Percentiles rank a stretch among this genome's conserved stretches.
Conservation (phyloP, 495 filamentous ascomycete species). For the Penicillium subrubescens region DNA sequence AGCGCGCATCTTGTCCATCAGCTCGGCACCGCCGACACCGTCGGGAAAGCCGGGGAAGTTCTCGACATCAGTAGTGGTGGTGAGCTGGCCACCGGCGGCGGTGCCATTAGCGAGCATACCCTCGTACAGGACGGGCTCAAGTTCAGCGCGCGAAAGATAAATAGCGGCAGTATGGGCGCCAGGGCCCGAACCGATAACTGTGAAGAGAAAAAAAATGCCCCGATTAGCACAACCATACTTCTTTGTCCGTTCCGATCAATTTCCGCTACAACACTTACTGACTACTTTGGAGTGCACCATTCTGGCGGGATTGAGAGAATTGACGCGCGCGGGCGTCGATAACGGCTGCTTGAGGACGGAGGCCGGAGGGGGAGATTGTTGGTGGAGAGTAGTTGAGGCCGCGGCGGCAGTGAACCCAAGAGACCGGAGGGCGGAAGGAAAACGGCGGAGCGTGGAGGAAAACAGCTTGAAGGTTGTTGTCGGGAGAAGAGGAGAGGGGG, state of each 20-base stretch:
- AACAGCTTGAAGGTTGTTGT: slow-evolving; percentile 71
- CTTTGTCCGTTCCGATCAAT: background rate
- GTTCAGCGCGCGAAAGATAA: slow-evolving; percentile 91
- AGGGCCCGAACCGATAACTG: slow-evolving; percentile 87
- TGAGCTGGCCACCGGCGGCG: slow-evolving; percentile 93
- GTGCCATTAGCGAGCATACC: slow-evolving; percentile 97
- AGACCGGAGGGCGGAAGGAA: slow-evolving; percentile 62
- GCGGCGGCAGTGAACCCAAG: slow-evolving; percentile 62
- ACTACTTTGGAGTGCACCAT: slow-evolving; percentile 84
- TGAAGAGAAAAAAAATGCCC: slow-evolving; percentile 9
- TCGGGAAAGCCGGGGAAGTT: slow-evolving; percentile 95
- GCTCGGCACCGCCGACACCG: slow-evolving; percentile 77
- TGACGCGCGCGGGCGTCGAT: slow-evolving; percentile 48
- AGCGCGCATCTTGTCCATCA: slow-evolving; percentile 95
- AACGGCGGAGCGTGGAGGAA: slow-evolving; percentile 72
- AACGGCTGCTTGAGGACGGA: slow-evolving; percentile 38
- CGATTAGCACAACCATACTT: slow-evolving; percentile 11
- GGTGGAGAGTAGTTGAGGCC: slow-evolving; percentile 63
- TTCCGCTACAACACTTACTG: slow-evolving; percentile 50
- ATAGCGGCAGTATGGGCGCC: slow-evolving; percentile 96
- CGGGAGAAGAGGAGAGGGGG: slow-evolving; percentile 1
- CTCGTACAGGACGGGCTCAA: slow-evolving; percentile 89
- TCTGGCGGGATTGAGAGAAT: slow-evolving; percentile 42
- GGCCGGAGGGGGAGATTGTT: slow-evolving; percentile 51
- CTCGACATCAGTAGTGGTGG: slow-evolving; percentile 97